These are phyloP conservation scores for Hypomontagnella submonticulosa DNA, from an alignment of 495 filamentous ascomycete genomes.

Conservation along the genomic window DNA sequence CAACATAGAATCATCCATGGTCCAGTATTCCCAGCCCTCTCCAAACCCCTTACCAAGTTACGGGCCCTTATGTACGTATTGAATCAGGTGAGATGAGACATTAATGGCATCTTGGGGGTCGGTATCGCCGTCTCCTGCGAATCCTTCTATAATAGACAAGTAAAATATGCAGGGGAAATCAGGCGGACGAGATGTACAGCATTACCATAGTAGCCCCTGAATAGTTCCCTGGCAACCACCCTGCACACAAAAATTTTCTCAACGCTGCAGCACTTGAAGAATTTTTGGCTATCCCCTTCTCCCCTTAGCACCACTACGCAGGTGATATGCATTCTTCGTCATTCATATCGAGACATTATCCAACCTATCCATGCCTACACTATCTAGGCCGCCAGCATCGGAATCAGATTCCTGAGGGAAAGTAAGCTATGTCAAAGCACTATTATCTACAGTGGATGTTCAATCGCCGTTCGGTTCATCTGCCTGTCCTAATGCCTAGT, in stretches of 20 bases:
- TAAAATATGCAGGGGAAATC: background rate
- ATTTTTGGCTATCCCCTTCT: too few species aligned
- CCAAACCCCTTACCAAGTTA: constrained; percentile 1
- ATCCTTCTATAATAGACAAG: constrained; percentile 7
- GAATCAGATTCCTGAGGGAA: too few species aligned
- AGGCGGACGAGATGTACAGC: background rate
- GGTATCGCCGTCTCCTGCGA: background rate
- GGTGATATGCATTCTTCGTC: too few species aligned
- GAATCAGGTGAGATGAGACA: constrained; percentile 2
- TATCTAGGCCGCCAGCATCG: too few species aligned
- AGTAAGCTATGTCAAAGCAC: too few species aligned
- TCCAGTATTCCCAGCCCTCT: background rate
- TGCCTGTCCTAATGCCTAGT: too few species aligned
- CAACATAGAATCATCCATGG: constrained; percentile 13
- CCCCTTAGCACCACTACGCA: too few species aligned
- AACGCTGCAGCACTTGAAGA: too few species aligned
- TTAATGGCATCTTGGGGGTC: constrained; percentile 7
- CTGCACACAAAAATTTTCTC: background rate
- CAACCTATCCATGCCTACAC: too few species aligned
- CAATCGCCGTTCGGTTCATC: too few species aligned
- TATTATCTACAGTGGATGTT: too few species aligned
- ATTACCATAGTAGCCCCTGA: background rate
- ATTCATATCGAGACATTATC: too few species aligned
- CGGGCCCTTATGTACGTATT: constrained; percentile 1
- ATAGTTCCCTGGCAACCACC: background rate